These are phyloP conservation scores for Immersiporthe knoxdaviesiana DNA, from an alignment of 2,329 filamentous ascomycete genomes.

Conservation along the genomic window DNA sequence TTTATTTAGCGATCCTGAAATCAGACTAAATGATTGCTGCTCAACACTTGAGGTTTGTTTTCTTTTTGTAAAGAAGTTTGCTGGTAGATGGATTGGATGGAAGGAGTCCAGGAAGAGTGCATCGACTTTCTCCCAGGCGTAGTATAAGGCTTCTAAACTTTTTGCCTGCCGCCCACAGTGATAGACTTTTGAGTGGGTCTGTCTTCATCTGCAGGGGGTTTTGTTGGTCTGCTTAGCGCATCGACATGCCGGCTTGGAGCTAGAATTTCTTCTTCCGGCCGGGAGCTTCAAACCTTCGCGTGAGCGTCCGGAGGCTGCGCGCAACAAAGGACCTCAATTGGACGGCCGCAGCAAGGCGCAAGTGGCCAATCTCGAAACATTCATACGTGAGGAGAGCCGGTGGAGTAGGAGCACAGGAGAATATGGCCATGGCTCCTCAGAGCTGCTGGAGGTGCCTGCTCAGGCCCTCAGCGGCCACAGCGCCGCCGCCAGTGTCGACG, in stretches of 20 bases:
- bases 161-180: constrained; percentile 10
- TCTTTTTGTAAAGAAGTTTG: not conserved
- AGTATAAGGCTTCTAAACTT: not conserved
- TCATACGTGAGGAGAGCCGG: constrained; percentile 14
- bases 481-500: constrained; percentile 34
- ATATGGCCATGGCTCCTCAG: constrained; percentile 54
- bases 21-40: not conserved
- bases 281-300: constrained; percentile 15
- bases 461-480: constrained; percentile 43
- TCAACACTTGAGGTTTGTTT: not conserved
- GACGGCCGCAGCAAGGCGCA: not conserved
- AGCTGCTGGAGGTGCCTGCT: constrained; percentile 63
- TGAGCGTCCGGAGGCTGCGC: constrained; percentile 4
- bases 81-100: not conserved
- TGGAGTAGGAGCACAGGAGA: constrained; percentile 25
- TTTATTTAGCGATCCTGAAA: too few species aligned
- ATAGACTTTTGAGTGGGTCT: constrained; percentile 14
- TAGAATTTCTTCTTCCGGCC: constrained; percentile 29
- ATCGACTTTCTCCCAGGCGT: not conserved
- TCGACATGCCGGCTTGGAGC: constrained; percentile 25
- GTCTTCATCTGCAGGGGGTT: not conserved
- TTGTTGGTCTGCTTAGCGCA: constrained; percentile 15
- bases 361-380: not conserved
- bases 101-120: not conserved
- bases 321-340: constrained; percentile 1